Percentiles rank a stretch among this genome's conserved stretches.
phyloP scores from a whole-genome alignment of 108 stramenopile species.

The Cyclotella sp. region DNA sequence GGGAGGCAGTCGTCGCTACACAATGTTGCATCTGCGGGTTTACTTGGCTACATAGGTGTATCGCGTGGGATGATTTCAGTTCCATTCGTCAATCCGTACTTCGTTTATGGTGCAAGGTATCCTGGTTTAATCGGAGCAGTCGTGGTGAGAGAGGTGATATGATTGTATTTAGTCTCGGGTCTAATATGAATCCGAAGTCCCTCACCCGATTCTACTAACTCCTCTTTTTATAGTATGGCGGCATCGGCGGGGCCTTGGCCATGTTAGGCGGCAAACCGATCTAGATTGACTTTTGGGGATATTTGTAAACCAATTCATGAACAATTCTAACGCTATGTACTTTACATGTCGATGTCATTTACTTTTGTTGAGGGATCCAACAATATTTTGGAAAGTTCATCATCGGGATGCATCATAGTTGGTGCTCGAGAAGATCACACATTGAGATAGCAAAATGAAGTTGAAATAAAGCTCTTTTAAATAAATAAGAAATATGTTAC shows the following conservation, averaged over 20 bases:
- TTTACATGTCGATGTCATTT: too few species aligned
- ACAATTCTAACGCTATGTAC: not conserved
- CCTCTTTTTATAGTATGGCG: slow-evolving; percentile 29
- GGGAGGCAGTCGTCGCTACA: slow-evolving; percentile 57
- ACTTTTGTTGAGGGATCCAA: too few species aligned
- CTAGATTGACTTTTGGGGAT: slow-evolving; percentile 1
- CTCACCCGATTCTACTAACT: not conserved
- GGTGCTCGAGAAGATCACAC: too few species aligned
- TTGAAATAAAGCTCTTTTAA: too few species aligned
- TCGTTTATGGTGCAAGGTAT: slow-evolving; percentile 29
- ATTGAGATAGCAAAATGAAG: too few species aligned
- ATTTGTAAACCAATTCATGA: not conserved
- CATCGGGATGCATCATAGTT: too few species aligned
- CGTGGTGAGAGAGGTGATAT: slow-evolving; percentile 4
- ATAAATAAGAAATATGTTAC: too few species aligned
- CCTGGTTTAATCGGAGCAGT: slow-evolving; percentile 40
- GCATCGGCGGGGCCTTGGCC: slow-evolving; percentile 42
- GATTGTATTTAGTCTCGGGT: not conserved
- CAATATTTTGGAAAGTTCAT: too few species aligned
- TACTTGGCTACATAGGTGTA: slow-evolving; percentile 67
- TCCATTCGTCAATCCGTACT: slow-evolving; percentile 57
- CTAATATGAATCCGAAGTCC: not conserved
- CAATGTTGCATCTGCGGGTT: slow-evolving; percentile 53
- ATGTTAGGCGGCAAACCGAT: slow-evolving; percentile 39
- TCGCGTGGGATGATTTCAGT: slow-evolving; percentile 48